These are phyloP conservation scores for Thielaviopsis punctulata DNA, from an alignment of 2,329 filamentous ascomycete species.

Conservation along the genomic window DNA sequence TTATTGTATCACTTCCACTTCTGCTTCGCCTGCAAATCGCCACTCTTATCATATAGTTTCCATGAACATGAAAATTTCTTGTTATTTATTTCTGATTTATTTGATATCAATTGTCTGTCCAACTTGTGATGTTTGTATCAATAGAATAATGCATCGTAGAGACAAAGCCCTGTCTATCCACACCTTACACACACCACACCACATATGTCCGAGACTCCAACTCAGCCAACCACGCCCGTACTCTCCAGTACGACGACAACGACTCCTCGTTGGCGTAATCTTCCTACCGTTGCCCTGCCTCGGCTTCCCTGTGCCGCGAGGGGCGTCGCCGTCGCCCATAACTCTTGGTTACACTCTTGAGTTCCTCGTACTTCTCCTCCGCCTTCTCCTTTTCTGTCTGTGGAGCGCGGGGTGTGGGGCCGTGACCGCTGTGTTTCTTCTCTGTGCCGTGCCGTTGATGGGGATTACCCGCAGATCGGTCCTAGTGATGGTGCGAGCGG, in stretches of 20 bases:
- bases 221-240: background rate
- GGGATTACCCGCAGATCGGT: background rate
- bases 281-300: background rate
- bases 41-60: no score
- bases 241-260: background rate
- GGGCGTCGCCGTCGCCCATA: background rate
- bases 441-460: background rate
- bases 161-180: no score
- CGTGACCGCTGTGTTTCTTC: background rate
- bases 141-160: no score
- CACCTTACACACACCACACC: no score
- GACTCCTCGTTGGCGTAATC: background rate
- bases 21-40: background rate
- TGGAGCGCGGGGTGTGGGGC: background rate
- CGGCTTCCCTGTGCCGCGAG: background rate
- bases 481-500: background rate
- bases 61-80: no score
- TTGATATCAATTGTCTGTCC: no score
- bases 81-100: no score
- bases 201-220: no score
- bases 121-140: no score
- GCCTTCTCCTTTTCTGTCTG: background rate
- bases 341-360: background rate
- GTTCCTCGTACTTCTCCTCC: background rate
- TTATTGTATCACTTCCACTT: background rate